Evolutionary conservation across 2,329 filamentous ascomycete genomes (phyloP).

Genomic region (Cladophialophora yegresii): DNA sequence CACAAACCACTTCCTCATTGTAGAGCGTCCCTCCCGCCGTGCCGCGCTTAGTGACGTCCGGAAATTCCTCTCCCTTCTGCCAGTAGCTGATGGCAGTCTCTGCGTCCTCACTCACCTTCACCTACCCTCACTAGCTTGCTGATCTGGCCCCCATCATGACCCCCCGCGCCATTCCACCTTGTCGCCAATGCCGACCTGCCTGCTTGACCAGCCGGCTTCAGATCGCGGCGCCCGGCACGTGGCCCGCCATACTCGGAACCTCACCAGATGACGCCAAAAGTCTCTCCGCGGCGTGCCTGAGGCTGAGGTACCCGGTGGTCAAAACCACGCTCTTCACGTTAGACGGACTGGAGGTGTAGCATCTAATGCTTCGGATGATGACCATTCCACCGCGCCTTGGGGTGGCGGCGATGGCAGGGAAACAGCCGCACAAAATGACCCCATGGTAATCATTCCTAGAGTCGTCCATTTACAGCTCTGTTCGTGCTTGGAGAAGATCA

Average conservation of each 20-base stretch:
- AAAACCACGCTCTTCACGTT: conserved; percentile 1
- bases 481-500: conserved; percentile 17
- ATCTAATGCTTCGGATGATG: conserved; percentile 22
- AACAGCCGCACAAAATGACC: conserved; percentile 17
- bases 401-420: conserved; percentile 16
- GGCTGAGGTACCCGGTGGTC: conserved; percentile 13
- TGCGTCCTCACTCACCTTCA: conserved; percentile 4
- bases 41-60: conserved; percentile 21
- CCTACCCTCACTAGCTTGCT: conserved; percentile 5
- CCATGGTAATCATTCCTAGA: conserved; percentile 20
- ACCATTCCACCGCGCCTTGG: conserved; percentile 17
- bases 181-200: conserved; percentile 12
- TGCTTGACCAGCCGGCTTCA: conserved; percentile 15
- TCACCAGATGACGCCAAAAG: conserved; percentile 21
- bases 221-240: conserved; percentile 23
- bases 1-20: conserved; percentile 1
- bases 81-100: conserved; percentile 2
- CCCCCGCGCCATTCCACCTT: conserved; percentile 1
- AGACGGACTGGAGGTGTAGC: conserved; percentile 11
- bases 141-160: conserved; percentile 1
- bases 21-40: conserved; percentile 14
- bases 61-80: conserved; percentile 1
- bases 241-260: conserved; percentile 8
- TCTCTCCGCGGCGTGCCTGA: conserved; percentile 18
- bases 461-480: conserved; percentile 3